Evolutionary conservation across 306 rosid genomes (phyloP).

Genomic region (Trichosanthes cucumerina): DNA sequence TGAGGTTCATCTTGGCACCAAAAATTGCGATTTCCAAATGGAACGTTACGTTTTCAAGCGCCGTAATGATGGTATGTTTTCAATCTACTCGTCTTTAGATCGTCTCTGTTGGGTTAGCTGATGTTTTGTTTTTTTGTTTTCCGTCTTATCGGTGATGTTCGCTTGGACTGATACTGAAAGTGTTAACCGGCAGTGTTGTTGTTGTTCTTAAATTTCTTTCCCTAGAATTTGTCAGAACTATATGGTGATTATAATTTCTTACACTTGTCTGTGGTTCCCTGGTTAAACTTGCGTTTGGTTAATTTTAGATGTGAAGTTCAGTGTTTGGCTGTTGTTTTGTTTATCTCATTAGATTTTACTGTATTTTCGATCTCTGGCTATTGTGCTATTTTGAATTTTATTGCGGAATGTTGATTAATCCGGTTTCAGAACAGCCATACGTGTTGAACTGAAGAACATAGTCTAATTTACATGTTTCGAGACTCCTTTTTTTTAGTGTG

Average conservation of each 20-base stretch:
- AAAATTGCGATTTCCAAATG: slow-evolving; percentile 77
- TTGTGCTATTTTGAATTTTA: neutral
- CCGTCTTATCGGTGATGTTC: neutral
- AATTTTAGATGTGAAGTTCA: neutral
- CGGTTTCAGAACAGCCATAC: neutral
- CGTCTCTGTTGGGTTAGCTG: neutral
- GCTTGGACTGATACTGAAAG: neutral
- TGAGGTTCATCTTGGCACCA: slow-evolving; percentile 80
- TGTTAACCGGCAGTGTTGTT: neutral
- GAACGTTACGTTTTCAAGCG: slow-evolving; percentile 84
- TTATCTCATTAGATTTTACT: neutral
- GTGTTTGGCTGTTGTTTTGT: neutral
- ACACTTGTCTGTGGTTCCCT: neutral
- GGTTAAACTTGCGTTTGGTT: neutral
- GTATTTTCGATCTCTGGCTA: neutral
- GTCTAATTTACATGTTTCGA: neutral
- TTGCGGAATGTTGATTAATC: neutral
- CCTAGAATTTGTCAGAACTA: neutral
- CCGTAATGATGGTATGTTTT: slow-evolving; percentile 59
- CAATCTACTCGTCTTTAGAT: neutral
- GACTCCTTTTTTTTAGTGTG: neutral
- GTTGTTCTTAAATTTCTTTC: neutral
- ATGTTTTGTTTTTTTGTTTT: neutral
- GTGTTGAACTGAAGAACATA: neutral
- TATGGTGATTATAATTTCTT: neutral